A percentile compares a stretch with the other conserved stretches of the same genome.
Conservation (phyloP, 805 yeast species). For the Maudiozyma pseudohumilis region DNA sequence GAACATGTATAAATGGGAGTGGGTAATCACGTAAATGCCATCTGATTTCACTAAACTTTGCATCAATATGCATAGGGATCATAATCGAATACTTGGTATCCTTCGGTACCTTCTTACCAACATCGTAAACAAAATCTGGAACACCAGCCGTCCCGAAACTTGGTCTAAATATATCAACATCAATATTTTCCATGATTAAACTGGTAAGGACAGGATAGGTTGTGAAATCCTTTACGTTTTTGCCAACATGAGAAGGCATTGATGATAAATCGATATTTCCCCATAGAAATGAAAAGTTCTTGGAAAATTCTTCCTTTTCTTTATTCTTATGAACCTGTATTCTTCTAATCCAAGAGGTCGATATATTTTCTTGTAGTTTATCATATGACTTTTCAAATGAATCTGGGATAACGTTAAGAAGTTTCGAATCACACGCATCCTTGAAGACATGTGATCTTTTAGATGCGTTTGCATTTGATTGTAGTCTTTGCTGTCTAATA, state of each 20-base stretch:
- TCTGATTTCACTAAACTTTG: slow-evolving; percentile 51
- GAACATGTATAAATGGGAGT: slow-evolving; percentile 67
- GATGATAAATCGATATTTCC: slow-evolving; percentile 29
- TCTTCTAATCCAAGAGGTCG: slow-evolving; percentile 63
- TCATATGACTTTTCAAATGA: slow-evolving; percentile 9
- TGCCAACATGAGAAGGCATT: slow-evolving; percentile 35
- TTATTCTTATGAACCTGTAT: slow-evolving; percentile 39
- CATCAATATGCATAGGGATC: slow-evolving; percentile 52
- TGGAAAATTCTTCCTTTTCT: slow-evolving; percentile 32
- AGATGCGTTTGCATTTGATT: neutral
- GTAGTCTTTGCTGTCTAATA: neutral
- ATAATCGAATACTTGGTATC: slow-evolving; percentile 59
- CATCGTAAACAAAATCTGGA: slow-evolving; percentile 51
- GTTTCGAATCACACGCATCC: neutral
- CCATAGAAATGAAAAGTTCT: slow-evolving; percentile 35
- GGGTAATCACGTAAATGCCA: slow-evolving; percentile 80
- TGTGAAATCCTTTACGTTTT: slow-evolving; percentile 38
- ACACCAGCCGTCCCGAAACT: slow-evolving; percentile 40
- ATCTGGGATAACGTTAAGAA: neutral
- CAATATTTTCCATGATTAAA: slow-evolving; percentile 40
- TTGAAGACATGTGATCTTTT: neutral
- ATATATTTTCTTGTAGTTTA: slow-evolving; percentile 38
- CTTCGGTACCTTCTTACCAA: slow-evolving; percentile 77
- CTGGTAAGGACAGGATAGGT: slow-evolving; percentile 45
- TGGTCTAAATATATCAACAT: slow-evolving; percentile 42